These are phyloP conservation scores for Dimargaris cristalligena DNA, from an alignment of 192 early-diverging fungal genomes.

Conservation along the genomic window DNA sequence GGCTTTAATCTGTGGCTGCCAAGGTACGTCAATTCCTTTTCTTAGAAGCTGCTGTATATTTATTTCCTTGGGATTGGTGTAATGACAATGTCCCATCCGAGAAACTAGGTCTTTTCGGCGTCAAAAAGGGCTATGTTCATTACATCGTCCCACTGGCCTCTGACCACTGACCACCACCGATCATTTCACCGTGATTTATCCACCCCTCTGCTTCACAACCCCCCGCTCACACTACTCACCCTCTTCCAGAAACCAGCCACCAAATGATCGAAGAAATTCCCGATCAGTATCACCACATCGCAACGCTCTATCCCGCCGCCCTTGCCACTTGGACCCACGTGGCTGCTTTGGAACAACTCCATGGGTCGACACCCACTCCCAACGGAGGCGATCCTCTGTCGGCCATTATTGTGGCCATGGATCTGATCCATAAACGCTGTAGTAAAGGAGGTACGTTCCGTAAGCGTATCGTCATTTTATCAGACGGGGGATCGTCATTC, in stretches of 20 bases:
- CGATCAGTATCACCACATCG: neutral
- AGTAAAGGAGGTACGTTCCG: neutral
- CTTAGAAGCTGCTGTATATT: no score
- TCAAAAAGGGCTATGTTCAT: no score
- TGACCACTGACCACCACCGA: no score
- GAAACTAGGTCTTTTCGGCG: no score
- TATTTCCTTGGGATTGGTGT: no score
- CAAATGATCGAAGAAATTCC: neutral
- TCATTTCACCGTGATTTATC: no score
- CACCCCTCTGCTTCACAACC: no score
- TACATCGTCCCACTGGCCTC: no score
- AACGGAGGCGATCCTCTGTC: neutral
- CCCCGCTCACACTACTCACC: neutral
- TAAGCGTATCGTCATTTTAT: neutral
- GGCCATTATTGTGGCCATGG: neutral
- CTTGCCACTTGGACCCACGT: neutral
- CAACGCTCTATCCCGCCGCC: neutral
- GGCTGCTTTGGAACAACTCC: neutral
- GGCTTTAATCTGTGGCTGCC: no score
- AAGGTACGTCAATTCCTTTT: no score
- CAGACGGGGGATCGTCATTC: neutral
- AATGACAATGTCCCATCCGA: no score
- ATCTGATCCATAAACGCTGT: neutral
- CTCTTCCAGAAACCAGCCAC: neutral
- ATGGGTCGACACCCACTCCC: neutral